Conservation (phyloP, 148 eudicot species). For the Polygonum aviculare region DNA sequence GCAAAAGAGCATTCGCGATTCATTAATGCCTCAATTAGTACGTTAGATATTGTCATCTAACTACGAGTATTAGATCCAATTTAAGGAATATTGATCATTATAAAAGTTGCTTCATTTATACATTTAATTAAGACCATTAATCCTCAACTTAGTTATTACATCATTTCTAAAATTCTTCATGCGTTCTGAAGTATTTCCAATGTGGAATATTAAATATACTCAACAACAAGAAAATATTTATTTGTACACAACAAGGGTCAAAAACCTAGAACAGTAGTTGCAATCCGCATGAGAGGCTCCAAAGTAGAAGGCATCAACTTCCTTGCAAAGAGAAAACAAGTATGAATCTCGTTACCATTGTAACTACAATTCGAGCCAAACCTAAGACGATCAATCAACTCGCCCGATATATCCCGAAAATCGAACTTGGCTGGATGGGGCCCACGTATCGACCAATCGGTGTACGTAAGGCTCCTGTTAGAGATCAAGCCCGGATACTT, state of each 20-base stretch:
- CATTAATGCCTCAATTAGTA: too few species aligned
- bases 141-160: too few species aligned
- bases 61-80: too few species aligned
- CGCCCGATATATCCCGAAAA: conserved; percentile 27
- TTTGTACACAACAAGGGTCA: background rate
- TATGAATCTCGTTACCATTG: conserved; percentile 31
- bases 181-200: too few species aligned
- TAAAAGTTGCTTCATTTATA: too few species aligned
- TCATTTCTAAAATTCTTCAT: too few species aligned
- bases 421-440: conserved; percentile 51
- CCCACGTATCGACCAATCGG: conserved; percentile 51
- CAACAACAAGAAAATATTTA: too few species aligned
- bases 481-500: conserved; percentile 23
- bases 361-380: conserved; percentile 32
- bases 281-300: conserved; percentile 34
- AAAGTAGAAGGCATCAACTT: conserved; percentile 42
- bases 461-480: conserved; percentile 39
- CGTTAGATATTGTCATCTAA: too few species aligned
- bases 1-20: too few species aligned
- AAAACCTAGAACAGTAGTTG: conserved; percentile 38
- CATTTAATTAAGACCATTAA: too few species aligned
- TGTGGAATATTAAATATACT: too few species aligned
- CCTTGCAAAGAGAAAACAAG: conserved; percentile 63
- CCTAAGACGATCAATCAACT: conserved; percentile 37
- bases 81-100: too few species aligned